These are phyloP conservation scores for Penicillium sp. DNA, from an alignment of 2,329 filamentous ascomycete genomes.

Conservation along the genomic window DNA sequence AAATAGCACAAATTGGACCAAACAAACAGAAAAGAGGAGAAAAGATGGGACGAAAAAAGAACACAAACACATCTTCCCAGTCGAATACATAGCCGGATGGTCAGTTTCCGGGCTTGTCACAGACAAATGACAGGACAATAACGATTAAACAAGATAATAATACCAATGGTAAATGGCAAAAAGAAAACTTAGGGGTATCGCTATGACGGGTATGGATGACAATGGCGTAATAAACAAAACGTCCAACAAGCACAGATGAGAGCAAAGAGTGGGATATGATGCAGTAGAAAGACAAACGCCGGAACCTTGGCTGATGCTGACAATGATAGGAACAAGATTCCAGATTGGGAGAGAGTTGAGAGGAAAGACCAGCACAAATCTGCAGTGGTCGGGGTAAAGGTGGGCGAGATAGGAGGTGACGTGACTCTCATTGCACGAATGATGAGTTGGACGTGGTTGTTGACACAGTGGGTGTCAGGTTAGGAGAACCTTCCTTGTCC, in stretches of 20 bases:
- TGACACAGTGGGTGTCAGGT: slow-evolving; percentile 37
- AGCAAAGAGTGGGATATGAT: slow-evolving; percentile 18
- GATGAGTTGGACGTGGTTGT: slow-evolving; percentile 37
- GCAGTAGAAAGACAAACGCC: slow-evolving; percentile 10
- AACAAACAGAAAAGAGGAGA: not conserved
- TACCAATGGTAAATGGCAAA: slow-evolving; percentile 6
- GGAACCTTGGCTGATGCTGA: slow-evolving; percentile 9
- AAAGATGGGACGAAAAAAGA: not conserved
- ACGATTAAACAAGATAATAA: slow-evolving; percentile 2
- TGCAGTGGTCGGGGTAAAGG: slow-evolving; percentile 2
- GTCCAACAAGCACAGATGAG: slow-evolving; percentile 14
- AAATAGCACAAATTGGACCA: slow-evolving; percentile 2
- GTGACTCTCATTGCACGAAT: slow-evolving; percentile 20
- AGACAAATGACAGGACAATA: not conserved
- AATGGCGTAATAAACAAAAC: slow-evolving; percentile 17
- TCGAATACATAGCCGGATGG: slow-evolving; percentile 1
- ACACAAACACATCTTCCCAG: not conserved
- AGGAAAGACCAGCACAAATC: not conserved
- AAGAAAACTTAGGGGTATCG: slow-evolving; percentile 22
- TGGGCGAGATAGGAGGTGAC: not conserved
- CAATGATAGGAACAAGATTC: not conserved
- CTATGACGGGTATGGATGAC: slow-evolving; percentile 21
- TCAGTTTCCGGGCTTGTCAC: not conserved
- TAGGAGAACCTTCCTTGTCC: slow-evolving; percentile 36
- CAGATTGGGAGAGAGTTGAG: not conserved